Percentiles rank a stretch among this genome's conserved stretches.
These are phyloP conservation scores for Sarocladium oryzae DNA, from an alignment of 2,329 filamentous ascomycete species.

Conservation along the genomic window DNA sequence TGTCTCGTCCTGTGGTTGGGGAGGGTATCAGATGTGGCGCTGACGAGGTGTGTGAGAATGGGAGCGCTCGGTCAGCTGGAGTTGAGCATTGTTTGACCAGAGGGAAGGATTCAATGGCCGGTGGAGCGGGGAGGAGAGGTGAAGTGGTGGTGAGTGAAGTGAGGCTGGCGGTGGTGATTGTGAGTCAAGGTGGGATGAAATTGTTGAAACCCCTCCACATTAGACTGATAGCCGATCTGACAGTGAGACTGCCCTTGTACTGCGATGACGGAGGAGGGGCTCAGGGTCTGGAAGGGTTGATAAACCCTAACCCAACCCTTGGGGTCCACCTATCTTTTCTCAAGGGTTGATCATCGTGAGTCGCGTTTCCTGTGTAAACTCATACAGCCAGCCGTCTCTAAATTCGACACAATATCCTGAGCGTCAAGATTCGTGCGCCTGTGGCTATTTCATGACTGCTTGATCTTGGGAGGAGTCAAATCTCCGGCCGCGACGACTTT, in stretches of 20 bases:
- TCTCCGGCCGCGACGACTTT: too few species aligned
- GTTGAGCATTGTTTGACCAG: background rate
- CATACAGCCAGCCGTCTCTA: too few species aligned
- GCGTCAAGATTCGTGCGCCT: too few species aligned
- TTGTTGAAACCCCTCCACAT: conserved; percentile 1
- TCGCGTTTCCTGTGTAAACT: background rate
- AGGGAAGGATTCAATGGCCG: background rate
- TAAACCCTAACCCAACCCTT: background rate
- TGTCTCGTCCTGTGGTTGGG: too few species aligned
- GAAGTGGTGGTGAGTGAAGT: background rate
- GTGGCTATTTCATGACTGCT: background rate
- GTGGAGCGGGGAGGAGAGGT: background rate
- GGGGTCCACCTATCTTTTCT: background rate
- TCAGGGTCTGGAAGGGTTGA: too few species aligned
- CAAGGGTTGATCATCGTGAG: background rate
- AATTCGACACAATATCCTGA: too few species aligned
- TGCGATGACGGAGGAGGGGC: conserved; percentile 6
- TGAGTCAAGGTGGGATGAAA: conserved; percentile 12
- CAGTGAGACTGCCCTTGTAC: background rate
- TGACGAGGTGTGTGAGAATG: background rate
- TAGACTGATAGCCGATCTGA: background rate
- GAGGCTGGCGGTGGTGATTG: background rate
- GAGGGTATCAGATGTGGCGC: too few species aligned
- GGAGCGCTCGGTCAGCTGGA: background rate
- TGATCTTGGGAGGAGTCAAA: too few species aligned